Evolutionary conservation across 306 rosid genomes (phyloP).

Genomic region (Calophaca sinica): DNA sequence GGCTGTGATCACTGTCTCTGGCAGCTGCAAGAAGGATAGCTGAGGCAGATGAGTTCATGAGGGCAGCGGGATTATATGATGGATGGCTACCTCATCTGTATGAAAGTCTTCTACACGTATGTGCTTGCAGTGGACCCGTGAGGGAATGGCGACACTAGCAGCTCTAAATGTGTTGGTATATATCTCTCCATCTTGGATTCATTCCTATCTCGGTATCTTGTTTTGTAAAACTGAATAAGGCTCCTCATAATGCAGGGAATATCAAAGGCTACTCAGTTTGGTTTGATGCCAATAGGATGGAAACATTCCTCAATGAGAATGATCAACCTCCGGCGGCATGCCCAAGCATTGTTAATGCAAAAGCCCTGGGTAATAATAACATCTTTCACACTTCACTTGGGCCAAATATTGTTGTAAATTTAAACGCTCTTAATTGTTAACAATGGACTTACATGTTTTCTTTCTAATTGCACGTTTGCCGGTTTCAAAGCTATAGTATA

Average conservation of each 20-base stretch:
- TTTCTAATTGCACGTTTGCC: conserved; percentile 62
- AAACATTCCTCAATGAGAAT: conserved; percentile 81
- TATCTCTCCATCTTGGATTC: conserved; percentile 31
- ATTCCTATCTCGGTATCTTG: conserved; percentile 23
- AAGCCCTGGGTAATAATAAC: conserved; percentile 66
- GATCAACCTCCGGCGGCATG: conserved; percentile 82
- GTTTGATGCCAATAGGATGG: conserved; percentile 80
- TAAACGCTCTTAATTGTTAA: neutral
- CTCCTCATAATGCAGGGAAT: conserved; percentile 61
- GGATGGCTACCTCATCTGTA: conserved; percentile 99
- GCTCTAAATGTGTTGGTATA: conserved; percentile 97
- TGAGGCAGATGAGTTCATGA: conserved; percentile 99
- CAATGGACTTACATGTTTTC: neutral
- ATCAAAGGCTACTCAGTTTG: conserved; percentile 87
- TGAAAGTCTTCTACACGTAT: conserved; percentile 31
- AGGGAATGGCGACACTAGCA: conserved; percentile 99
- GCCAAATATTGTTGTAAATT: neutral
- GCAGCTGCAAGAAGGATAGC: conserved; percentile 97
- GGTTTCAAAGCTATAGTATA: conserved; percentile 77
- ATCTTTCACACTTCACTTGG: conserved; percentile 14
- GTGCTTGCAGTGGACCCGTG: conserved; percentile 93
- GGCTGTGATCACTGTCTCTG: conserved; percentile 63
- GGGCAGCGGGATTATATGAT: conserved; percentile 84
- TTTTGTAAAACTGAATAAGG: conserved; percentile 17
- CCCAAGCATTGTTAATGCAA: conserved; percentile 97